Conservation (phyloP, 2,329 filamentous ascomycete species). For the Monilinia fructigena region DNA sequence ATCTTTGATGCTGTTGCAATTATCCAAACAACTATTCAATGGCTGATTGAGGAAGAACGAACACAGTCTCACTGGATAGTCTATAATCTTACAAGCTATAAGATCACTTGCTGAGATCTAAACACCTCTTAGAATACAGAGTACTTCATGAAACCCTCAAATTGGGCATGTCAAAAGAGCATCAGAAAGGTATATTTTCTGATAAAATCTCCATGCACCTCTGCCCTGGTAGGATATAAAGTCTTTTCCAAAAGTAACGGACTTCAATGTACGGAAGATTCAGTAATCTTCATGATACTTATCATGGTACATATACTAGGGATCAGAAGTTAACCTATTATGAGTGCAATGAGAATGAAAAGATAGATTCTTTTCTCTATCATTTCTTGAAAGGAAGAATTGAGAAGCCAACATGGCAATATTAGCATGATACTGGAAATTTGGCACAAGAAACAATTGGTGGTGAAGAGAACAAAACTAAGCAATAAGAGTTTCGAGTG, state of each 20-base stretch:
- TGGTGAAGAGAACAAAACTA: neutral
- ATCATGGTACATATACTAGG: neutral
- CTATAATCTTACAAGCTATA: neutral
- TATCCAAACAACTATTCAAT: neutral
- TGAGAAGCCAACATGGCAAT: neutral
- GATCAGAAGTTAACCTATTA: neutral
- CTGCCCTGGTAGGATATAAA: neutral
- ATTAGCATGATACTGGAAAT: neutral
- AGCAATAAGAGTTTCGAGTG: too few species aligned
- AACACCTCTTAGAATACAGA: neutral
- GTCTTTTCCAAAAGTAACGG: neutral
- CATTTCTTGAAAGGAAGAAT: neutral
- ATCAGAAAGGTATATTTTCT: neutral
- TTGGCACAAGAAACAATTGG: neutral
- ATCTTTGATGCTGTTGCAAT: neutral
- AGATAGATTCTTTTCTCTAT: neutral
- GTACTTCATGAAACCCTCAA: neutral
- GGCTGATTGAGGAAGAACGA: neutral
- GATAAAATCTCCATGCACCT: neutral
- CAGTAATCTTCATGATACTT: neutral
- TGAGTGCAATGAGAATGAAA: neutral
- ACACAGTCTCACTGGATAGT: neutral
- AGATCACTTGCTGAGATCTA: neutral
- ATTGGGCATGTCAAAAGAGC: neutral
- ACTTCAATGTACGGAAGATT: neutral